Evolutionary conservation across 148 eudicot species (phyloP), one percentile per base, ranked within the genome.

Genomic region (Selenicereus undatus): DNA sequence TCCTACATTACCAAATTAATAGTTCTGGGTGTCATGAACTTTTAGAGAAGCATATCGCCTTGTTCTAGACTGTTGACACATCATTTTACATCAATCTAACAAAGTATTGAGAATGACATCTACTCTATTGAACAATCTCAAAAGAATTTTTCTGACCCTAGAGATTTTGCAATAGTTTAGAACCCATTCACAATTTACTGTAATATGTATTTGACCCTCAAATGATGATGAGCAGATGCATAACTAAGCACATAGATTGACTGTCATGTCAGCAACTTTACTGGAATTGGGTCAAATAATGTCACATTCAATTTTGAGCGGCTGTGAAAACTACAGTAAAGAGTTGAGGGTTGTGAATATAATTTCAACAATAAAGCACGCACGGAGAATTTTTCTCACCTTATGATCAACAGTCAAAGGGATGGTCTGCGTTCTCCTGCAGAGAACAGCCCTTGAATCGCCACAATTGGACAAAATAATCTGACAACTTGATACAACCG

Each of bases 381-480:
- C 43, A 39, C 3, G 50, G 8, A 79, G 35, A 82, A 45, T 48
- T 64, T 84, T 10, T 73, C 76, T 56, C 71, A 90, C 98, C 98
- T 94, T 94, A 64, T 94, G 97, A 88, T 94, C 98, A 79, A 91
- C 86, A 35, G 91, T 88, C 75, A 94, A 72, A 64, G 92, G 89
- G 66, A 94, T 81, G 74, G 98, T 92, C 68, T 83, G 89, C 20
- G 91, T 86, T 72, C 96, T 91, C 62, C 91, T 88, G 68, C 88
- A 90, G 26, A 94, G 91, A 76, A 94, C 89, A 13, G 94, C 96
- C 82, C 98, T 89, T 9, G 98, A 94, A 80, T 94, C 98, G 16
- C 98, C 98, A 70, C 96, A 94, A 62, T 94, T 91, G 43, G 98
- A 90, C 66, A 85, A 68, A 35, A 92, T 89, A 68, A 92, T 90